These are phyloP conservation scores for Pseudogymnoascus sp. DNA, from an alignment of 2,329 filamentous ascomycete species.

Conservation along the genomic window DNA sequence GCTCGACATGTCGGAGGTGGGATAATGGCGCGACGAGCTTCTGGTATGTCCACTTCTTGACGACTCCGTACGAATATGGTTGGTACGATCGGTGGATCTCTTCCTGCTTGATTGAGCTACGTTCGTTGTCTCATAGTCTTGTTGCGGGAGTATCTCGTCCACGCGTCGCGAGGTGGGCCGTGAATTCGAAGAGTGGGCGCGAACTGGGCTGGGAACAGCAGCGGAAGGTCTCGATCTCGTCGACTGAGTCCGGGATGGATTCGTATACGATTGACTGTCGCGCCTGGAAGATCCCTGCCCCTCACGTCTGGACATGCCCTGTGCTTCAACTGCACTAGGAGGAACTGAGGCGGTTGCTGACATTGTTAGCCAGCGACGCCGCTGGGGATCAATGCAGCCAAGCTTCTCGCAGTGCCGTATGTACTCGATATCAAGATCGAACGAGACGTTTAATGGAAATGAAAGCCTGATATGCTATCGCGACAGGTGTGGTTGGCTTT, in stretches of 20 bases:
- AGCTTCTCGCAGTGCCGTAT: background rate
- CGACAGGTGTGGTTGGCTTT: background rate
- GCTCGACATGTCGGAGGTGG: conserved; percentile 39
- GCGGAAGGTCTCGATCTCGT: conserved; percentile 18
- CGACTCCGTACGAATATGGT: conserved; percentile 20
- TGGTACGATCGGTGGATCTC: conserved; percentile 17
- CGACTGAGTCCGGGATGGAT: conserved; percentile 24
- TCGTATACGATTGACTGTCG: conserved; percentile 20
- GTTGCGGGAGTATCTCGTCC: conserved; percentile 42
- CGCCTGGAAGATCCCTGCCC: conserved; percentile 6
- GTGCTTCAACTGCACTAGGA: conserved; percentile 21
- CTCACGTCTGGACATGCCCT: conserved; percentile 17
- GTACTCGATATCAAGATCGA: background rate
- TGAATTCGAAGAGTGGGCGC: conserved; percentile 20
- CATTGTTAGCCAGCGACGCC: conserved; percentile 10
- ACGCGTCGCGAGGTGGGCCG: conserved; percentile 34
- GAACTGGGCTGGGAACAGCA: conserved; percentile 19
- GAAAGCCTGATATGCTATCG: conserved; percentile 1
- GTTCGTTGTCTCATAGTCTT: conserved; percentile 67
- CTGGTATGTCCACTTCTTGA: conserved; percentile 33
- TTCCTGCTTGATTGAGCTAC: conserved; percentile 36
- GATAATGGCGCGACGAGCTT: conserved; percentile 32
- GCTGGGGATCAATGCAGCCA: conserved; percentile 3
- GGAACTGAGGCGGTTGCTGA: conserved; percentile 14
- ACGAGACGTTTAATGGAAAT: background rate